Evolutionary conservation across 2,329 filamentous ascomycete species (phyloP).

Genomic region (Stachybotrys elegans): DNA sequence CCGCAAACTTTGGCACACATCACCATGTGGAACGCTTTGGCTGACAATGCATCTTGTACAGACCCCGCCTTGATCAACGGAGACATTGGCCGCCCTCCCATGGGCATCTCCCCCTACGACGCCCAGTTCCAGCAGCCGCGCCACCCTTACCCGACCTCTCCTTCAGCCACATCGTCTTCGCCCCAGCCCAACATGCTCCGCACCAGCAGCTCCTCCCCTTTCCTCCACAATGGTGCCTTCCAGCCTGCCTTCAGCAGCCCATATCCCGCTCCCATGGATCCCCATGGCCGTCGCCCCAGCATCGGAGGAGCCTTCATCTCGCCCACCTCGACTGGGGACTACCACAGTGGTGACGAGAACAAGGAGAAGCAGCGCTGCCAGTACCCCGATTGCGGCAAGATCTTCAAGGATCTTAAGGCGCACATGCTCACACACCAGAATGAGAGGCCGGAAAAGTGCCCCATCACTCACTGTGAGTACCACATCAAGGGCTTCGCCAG

Average conservation of each 20-base stretch:
- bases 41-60: conserved; percentile 32
- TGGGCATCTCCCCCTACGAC: conserved; percentile 42
- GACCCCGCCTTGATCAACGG: conserved; percentile 54
- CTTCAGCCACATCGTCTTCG: conserved; percentile 53
- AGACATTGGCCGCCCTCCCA: conserved; percentile 44
- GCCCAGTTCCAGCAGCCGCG: conserved; percentile 40
- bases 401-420: conserved; percentile 87
- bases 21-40: conserved; percentile 13
- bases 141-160: conserved; percentile 53
- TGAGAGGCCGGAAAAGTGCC: conserved; percentile 90
- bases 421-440: conserved; percentile 93
- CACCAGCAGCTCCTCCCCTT: conserved; percentile 61
- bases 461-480: conserved; percentile 87
- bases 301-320: conserved; percentile 64
- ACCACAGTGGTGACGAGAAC: conserved; percentile 55
- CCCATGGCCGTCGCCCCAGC: conserved; percentile 57
- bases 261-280: conserved; percentile 40
- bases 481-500: conserved; percentile 87
- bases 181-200: conserved; percentile 43
- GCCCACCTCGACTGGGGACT: conserved; percentile 48
- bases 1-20: conserved; percentile 3
- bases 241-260: conserved; percentile 47
- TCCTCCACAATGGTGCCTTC: conserved; percentile 50
- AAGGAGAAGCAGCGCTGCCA: conserved; percentile 72
- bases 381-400: conserved; percentile 75